Base-by-base conservation (phyloP, 176 grass and related monocot species). In the Elaeis guineensis region DNA sequence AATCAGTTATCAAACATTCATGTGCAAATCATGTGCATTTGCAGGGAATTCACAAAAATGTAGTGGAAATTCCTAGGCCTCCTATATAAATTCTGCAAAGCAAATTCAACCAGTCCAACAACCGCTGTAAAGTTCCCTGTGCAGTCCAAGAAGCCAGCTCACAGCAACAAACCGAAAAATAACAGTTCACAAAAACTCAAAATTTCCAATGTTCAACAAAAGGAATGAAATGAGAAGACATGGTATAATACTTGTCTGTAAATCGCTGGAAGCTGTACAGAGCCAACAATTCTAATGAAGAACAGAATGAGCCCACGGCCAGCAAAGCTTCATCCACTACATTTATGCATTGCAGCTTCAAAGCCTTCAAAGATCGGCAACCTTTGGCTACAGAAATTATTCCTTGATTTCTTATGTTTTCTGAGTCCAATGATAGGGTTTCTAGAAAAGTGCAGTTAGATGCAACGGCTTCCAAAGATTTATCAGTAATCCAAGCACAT, bases 221-320 rank as follows among this genome's bases (percentile, higher is more conserved):
- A 64, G 21, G 44, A 16, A 50, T 22, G 1, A 25, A 17, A 50
- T 14, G 19, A 53, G 64, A 55, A 52, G 70, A 71, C 63, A 50
- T 19, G 25, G 62, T 14, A 24, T 3, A 32, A 50, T 89, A 82
- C 83, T 83, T 83, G 78, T 95, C 86, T 1, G 91, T 95, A 78
- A 90, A 95, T 50, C 72, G 72, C 74, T 95, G 83, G 5, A 87
- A 95, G 58, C 82, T 90, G 39, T 79, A 79, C 19, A 95, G 75
- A 17, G 83, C 73, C 51, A 95, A 64, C 66, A 75, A 61, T 59
- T 95, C 91, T 67, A 95, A 78, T 26, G 79, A 83, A 20, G 65
- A 69, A 85, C 91, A 95, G 65, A 58, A 95, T 60, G 71, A 77
- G 52, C 91, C 86, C 28, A 95, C 74, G 72, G 83, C 79, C 58